Percentiles rank a stretch among this genome's conserved stretches.
phyloP scores from a whole-genome alignment of 176 grass and related monocot genomes.

The Thalia dealbata region DNA sequence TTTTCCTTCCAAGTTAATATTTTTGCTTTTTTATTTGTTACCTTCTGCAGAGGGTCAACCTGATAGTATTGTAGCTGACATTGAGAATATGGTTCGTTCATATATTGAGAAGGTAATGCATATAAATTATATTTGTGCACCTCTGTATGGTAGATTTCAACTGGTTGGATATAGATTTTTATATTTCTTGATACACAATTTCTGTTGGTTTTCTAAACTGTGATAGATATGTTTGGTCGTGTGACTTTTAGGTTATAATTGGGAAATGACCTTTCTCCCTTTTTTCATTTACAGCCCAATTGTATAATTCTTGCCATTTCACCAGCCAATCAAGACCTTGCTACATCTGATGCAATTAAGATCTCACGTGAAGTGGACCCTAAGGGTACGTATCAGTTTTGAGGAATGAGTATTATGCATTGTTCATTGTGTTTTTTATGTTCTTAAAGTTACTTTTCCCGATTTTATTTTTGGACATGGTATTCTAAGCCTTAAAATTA shows the following conservation, averaged over 20 bases:
- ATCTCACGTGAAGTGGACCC: slow-evolving; percentile 11
- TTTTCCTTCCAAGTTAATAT: background rate
- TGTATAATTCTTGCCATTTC: slow-evolving; percentile 13
- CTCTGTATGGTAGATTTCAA: background rate
- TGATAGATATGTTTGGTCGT: too few species aligned
- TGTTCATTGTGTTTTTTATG: background rate
- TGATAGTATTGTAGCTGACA: slow-evolving; percentile 72
- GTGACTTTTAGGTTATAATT: too few species aligned
- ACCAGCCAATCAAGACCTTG: slow-evolving; percentile 15
- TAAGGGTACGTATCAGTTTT: background rate
- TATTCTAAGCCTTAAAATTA: too few species aligned
- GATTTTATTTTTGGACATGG: too few species aligned
- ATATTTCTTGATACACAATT: background rate
- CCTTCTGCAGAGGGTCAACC: slow-evolving; percentile 65
- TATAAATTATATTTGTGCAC: background rate
- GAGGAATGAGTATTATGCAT: background rate
- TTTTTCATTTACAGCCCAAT: slow-evolving; percentile 2
- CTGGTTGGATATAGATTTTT: background rate
- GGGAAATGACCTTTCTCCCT: background rate
- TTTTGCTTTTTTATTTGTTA: background rate
- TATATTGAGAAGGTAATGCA: slow-evolving; percentile 90
- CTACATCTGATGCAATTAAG: slow-evolving; percentile 9
- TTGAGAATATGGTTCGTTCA: slow-evolving; percentile 92
- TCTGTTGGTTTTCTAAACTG: background rate
- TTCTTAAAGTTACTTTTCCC: background rate